These are phyloP conservation scores for Parmelia sp. DNA, from an alignment of 495 filamentous ascomycete species.

Conservation along the genomic window DNA sequence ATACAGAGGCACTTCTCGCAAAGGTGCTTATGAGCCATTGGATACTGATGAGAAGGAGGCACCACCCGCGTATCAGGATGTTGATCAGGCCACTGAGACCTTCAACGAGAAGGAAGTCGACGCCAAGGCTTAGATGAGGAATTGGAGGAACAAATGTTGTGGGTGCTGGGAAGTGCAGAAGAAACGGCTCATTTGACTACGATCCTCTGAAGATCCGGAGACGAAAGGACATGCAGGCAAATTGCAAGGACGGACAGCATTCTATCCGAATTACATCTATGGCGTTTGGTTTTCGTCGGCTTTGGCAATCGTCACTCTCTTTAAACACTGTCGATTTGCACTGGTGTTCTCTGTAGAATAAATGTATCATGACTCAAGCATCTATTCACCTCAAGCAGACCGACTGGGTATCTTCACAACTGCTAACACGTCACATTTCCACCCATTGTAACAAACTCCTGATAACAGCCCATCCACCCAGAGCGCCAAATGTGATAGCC, in stretches of 20 bases:
- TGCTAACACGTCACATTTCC: neutral
- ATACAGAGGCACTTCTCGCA: slow-evolving; percentile 11
- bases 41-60: slow-evolving; percentile 25
- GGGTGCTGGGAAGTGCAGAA: neutral
- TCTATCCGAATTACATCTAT: neutral
- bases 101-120: slow-evolving; percentile 24
- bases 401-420: slow-evolving; percentile 1
- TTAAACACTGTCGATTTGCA: neutral
- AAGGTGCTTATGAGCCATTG: slow-evolving; percentile 18
- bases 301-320: slow-evolving; percentile 13
- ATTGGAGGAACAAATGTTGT: neutral
- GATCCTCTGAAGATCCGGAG: neutral
- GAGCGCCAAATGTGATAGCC: slow-evolving; percentile 36
- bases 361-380: slow-evolving; percentile 9
- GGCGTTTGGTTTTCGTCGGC: neutral
- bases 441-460: slow-evolving; percentile 16
- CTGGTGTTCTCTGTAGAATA: slow-evolving; percentile 3
- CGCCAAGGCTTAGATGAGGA: slow-evolving; percentile 12
- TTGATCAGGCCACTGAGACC: slow-evolving; percentile 3
- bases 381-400: neutral
- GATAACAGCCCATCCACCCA: slow-evolving; percentile 39
- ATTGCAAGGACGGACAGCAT: neutral
- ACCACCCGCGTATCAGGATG: slow-evolving; percentile 24
- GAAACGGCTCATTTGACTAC: neutral
- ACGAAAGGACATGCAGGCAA: neutral